Evolutionary conservation across 352 stramenopile genomes (phyloP), one percentile per base, ranked within the genome.

Genomic region (Phytophthora lateralis): DNA sequence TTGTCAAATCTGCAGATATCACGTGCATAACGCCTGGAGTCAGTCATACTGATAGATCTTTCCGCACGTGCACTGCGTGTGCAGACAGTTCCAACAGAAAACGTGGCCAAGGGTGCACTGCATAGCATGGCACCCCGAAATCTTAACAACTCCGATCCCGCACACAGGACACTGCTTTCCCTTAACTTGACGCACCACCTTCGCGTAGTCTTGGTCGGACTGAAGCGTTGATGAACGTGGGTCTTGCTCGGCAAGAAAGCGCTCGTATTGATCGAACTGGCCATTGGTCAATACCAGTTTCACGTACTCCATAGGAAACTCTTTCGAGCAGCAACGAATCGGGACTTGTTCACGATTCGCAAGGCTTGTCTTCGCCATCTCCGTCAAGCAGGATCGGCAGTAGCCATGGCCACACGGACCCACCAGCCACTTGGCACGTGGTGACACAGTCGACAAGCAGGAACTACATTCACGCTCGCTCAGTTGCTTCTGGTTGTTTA

Each of bases 101-200:
- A 12, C 3, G 44, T 86, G 77, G 7, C 69, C 72, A 20, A 62
- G 57, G 10, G 57, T 26, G 37, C 76, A 85, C 11, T 6, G 44
- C 45, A 91, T 83, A 8, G 43, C 11, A n/a, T 78, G 55, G 49
- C 80, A 91, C n/a, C 82, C 82, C 0, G 44, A 29, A n/a, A 69
- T 61, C 41, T 75, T 77, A 44, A 86, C 43, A 1, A 90, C 76
- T 7, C 82, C 82, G 15, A 91, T 69, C 39, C 80, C 82, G 42
- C 82, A 90, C 15, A 27, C 38, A 0, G 82, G 80, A 20, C 82
- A 90, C 62, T 91, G 82, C 32, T 85, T 78, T n/a, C 76, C 70
- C 8, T 63, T 43, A 0, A 67, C 45, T 21, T 44, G 29, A 14
- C 65, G 47, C 9, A 91, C 58, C 3, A 78, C 39, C 8, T 59